These are phyloP conservation scores for Salvia sclarea DNA, from an alignment of 305 asterid genomes.

Conservation along the genomic window DNA sequence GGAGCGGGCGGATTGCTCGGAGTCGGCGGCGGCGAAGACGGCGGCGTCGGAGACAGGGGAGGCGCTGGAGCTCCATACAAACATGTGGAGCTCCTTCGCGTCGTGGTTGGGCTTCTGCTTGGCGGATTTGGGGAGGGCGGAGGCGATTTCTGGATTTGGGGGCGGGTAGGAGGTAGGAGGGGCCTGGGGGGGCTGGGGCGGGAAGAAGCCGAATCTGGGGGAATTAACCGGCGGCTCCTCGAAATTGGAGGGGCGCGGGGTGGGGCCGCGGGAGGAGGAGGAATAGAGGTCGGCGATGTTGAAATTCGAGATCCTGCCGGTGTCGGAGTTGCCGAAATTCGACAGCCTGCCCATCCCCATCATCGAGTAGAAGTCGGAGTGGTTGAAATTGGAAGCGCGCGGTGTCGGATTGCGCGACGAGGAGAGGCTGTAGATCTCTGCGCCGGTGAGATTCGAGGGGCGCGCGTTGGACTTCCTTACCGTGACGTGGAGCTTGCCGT, in stretches of 20 bases:
- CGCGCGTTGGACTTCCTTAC: conserved; percentile 87
- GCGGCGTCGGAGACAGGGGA: conserved; percentile 92
- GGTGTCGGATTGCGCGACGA: conserved; percentile 61
- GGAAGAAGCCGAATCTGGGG: conserved; percentile 69
- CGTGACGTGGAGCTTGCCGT: conserved; percentile 87
- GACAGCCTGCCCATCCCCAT: conserved; percentile 92
- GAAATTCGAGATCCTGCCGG: conserved; percentile 66
- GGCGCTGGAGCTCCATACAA: conserved; percentile 96
- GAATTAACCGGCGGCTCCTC: conserved; percentile 79
- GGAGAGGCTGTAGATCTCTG: conserved; percentile 59
- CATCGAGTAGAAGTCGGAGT: conserved; percentile 56
- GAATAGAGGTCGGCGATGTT: conserved; percentile 77
- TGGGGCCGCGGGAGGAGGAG: too few relatives aligned
- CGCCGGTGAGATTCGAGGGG: conserved; percentile 57
- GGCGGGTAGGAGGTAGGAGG: conserved; percentile 80
- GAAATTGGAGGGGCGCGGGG: conserved; percentile 88
- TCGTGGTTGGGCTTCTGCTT: conserved; percentile 62
- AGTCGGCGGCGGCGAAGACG: conserved; percentile 58
- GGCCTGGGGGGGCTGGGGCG: conserved; percentile 43
- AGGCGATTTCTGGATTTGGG: conserved; percentile 88
- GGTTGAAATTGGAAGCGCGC: conserved; percentile 56
- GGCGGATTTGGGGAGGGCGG: conserved; percentile 47
- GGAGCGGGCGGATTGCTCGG: conserved; percentile 77
- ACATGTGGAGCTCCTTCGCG: conserved; percentile 96
- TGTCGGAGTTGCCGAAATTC: conserved; percentile 78